These are phyloP conservation scores for Tinospora cordifolia DNA, from an alignment of 164 flowering plant species.

Conservation along the genomic window DNA sequence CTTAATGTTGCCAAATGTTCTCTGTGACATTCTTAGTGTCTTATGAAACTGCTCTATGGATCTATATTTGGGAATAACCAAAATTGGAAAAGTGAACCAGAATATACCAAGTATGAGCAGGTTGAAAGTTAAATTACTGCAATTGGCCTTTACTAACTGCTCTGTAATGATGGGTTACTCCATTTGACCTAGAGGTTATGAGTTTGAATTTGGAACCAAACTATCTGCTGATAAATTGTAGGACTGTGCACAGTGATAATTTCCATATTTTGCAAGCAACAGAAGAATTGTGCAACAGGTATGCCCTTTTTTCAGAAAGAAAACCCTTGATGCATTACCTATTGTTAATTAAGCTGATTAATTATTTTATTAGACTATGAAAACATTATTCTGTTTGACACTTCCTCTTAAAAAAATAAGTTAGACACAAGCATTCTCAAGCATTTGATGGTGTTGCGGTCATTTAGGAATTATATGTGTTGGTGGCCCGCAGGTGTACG, in stretches of 20 bases:
- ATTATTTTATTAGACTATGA: background rate
- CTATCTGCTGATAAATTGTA: background rate
- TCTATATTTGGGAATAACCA: background rate
- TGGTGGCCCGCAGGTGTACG: no score
- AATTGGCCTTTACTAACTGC: background rate
- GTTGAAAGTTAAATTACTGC: background rate
- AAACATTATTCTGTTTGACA: no score
- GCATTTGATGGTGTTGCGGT: background rate
- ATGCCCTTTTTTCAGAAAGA: no score
- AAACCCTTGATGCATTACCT: no score
- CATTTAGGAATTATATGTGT: background rate
- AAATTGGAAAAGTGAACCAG: background rate
- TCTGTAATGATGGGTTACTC: background rate
- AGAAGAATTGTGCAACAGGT: no score
- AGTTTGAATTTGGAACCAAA: background rate
- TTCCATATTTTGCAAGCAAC: no score
- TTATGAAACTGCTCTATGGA: background rate
- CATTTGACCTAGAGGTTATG: background rate
- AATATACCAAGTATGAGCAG: background rate
- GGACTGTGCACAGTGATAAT: background rate
- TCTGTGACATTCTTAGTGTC: background rate
- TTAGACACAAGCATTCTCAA: background rate
- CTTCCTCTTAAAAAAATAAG: no score
- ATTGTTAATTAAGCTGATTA: background rate
- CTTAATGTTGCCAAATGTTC: background rate